Base-by-base conservation (phyloP, 768 basidiomycete genomes). In the Trametes maxima region DNA sequence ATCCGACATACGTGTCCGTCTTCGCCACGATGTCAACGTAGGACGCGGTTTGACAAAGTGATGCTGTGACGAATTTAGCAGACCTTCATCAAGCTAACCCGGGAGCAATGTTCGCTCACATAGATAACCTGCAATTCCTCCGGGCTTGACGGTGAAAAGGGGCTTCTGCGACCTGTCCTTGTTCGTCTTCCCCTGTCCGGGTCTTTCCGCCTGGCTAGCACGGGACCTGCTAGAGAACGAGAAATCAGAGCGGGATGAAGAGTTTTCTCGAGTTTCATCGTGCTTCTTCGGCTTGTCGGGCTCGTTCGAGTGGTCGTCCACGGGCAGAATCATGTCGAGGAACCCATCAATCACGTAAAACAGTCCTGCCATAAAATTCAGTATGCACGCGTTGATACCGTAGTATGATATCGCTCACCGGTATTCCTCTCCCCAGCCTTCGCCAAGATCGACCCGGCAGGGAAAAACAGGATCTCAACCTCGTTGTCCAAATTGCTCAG, bases 1-100 rank as follows among this genome's bases (percentile, higher is more conserved):
- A 96, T 0, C 97, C 97, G 64, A 98, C 97, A 68, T 96, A 99
- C n/a, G 89, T 90, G 70, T 99, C 96, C 0, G 95, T 98, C 78
- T 98, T 98, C 5, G 97, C 95, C 65, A 82, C 89, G 72, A 99
- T 97, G 72, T 96, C 94, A 45, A 98, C 95, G 70, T 98, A 99
- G 2, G 94, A 96, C 5, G 94, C 88, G 25, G 90, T 94, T 55
- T 88, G 90, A 66, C 92, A 94, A 3, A 98, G 81, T 0, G 95
- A 94, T 17, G 95, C 92, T 94, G 55, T 21, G 14, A 21, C 54
- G 42, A 47, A 13, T 14, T 42, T 6, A 46, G 45, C 21, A 46
- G 1, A 12, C 7, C 44, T 3, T 22, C 19, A 14, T 22, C 10
- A 24, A 19, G 11, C 45, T 35, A 42, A 45, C 46, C 50, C 46